Conservation (phyloP, 2,329 filamentous ascomycete genomes). For the Calonectria naviculata region DNA sequence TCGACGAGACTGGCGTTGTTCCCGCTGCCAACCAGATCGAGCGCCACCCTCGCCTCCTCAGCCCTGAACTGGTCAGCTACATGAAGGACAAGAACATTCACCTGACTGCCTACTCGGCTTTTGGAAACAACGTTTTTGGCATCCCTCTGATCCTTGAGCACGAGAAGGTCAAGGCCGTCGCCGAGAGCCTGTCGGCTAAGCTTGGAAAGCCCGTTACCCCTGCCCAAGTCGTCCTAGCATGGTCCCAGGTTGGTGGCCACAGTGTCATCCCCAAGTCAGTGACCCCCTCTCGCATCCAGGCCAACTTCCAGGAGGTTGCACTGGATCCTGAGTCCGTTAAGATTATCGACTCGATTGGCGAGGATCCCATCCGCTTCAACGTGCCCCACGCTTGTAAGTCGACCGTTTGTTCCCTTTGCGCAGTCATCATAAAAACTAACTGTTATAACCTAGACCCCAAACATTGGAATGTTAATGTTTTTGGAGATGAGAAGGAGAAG, state of each 20-base stretch:
- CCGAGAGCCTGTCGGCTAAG: constrained; percentile 53
- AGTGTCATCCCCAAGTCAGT: constrained; percentile 84
- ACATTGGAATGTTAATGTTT: neutral
- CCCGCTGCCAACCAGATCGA: constrained; percentile 76
- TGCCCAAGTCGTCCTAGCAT: constrained; percentile 65
- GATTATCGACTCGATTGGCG: neutral
- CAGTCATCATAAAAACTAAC: neutral
- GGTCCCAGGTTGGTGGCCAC: constrained; percentile 69
- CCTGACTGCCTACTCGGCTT: constrained; percentile 71
- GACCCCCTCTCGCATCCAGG: constrained; percentile 72
- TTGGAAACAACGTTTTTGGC: constrained; percentile 57
- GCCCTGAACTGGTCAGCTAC: constrained; percentile 68
- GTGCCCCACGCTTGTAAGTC: neutral
- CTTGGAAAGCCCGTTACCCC: constrained; percentile 52
- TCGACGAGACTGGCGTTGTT: constrained; percentile 66
- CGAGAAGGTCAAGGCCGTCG: constrained; percentile 65
- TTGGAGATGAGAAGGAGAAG: neutral
- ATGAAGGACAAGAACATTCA: constrained; percentile 72
- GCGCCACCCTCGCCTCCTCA: constrained; percentile 72
- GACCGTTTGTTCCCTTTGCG: neutral
- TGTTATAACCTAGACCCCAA: neutral
- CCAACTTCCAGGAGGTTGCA: constrained; percentile 76
- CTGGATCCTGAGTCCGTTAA: constrained; percentile 66
- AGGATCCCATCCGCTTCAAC: neutral
- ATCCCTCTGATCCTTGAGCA: constrained; percentile 66